Conservation (phyloP, 2,329 filamentous ascomycete species). For the Scytalidium lignicola region DNA sequence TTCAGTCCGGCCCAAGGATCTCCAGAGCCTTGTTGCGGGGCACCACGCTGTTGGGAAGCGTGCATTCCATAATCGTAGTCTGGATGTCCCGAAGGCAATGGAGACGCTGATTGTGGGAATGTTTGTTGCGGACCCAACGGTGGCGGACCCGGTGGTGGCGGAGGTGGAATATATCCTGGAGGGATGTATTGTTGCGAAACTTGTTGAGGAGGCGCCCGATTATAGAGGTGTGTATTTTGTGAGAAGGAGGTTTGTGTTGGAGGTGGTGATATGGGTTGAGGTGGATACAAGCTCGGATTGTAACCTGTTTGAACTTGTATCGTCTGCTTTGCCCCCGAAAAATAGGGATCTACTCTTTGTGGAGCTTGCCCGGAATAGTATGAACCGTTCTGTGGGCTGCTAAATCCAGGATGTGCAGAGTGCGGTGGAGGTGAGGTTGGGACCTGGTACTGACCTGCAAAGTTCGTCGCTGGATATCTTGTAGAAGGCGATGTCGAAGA, state of each 20-base stretch:
- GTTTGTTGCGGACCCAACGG: conserved; percentile 44
- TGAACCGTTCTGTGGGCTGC: conserved; percentile 31
- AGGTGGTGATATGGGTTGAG: conserved; percentile 51
- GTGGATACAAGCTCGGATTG: conserved; percentile 32
- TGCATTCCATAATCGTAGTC: conserved; percentile 47
- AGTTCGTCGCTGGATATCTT: conserved; percentile 50
- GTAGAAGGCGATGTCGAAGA: conserved; percentile 29
- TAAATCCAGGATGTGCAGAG: conserved; percentile 35
- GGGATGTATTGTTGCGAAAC: conserved; percentile 44
- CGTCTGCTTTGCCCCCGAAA: conserved; percentile 36
- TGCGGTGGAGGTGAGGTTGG: conserved; percentile 48
- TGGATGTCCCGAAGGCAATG: conserved; percentile 44
- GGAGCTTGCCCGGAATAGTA: conserved; percentile 27
- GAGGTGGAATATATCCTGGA: conserved; percentile 61
- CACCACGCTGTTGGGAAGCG: conserved; percentile 21
- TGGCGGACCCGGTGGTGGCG: conserved; percentile 60
- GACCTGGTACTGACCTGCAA: conserved; percentile 53
- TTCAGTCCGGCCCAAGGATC: conserved; percentile 70
- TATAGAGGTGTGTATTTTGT: conserved; percentile 18
- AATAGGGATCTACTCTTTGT: conserved; percentile 46
- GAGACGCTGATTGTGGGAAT: conserved; percentile 36
- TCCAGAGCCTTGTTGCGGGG: conserved; percentile 24
- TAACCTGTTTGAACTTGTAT: conserved; percentile 45
- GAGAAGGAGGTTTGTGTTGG: conserved; percentile 46
- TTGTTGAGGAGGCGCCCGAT: conserved; percentile 31